A percentile compares a stretch with the other conserved stretches of the same genome.
Evolutionary conservation across 75 land plant genomes (phyloP).

Genomic region (Azolla pinnata): DNA sequence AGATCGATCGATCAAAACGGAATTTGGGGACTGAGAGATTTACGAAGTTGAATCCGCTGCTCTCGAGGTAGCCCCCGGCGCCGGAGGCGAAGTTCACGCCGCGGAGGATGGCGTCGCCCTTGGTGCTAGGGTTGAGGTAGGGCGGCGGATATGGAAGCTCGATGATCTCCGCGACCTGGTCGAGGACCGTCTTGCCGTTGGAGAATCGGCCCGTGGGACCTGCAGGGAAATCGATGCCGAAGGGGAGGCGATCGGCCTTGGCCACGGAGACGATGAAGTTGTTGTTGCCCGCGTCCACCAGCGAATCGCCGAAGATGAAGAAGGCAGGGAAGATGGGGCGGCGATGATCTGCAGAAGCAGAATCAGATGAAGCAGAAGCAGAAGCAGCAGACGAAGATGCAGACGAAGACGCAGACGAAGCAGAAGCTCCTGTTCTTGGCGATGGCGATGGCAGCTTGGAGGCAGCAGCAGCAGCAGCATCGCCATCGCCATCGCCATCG

Average conservation of each 20-base stretch:
- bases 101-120: constrained; percentile 31
- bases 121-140: constrained; percentile 34
- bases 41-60: constrained; percentile 68
- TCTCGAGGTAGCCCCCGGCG: constrained; percentile 65
- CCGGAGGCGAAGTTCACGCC: constrained; percentile 80
- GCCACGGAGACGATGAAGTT: constrained; percentile 56
- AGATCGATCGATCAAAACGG: too few relatives aligned
- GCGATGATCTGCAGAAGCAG: too few relatives aligned
- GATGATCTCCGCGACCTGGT: constrained; percentile 47
- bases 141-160: constrained; percentile 49
- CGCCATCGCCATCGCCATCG: not conserved
- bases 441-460: too few relatives aligned
- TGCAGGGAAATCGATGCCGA: constrained; percentile 44
- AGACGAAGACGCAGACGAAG: not conserved
- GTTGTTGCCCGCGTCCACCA: constrained; percentile 75
- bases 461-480: too few relatives aligned
- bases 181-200: constrained; percentile 43
- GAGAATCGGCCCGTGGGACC: constrained; percentile 55
- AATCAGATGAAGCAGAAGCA: not conserved
- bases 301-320: constrained; percentile 60
- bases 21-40: too few relatives aligned
- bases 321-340: constrained; percentile 49
- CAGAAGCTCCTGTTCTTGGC: too few relatives aligned
- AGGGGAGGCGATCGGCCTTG: constrained; percentile 40
- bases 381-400: not conserved